Evolutionary conservation across 345 rosid genomes (phyloP), one percentile per base, ranked within the genome.

Genomic region (Aurinia saxatilis): DNA sequence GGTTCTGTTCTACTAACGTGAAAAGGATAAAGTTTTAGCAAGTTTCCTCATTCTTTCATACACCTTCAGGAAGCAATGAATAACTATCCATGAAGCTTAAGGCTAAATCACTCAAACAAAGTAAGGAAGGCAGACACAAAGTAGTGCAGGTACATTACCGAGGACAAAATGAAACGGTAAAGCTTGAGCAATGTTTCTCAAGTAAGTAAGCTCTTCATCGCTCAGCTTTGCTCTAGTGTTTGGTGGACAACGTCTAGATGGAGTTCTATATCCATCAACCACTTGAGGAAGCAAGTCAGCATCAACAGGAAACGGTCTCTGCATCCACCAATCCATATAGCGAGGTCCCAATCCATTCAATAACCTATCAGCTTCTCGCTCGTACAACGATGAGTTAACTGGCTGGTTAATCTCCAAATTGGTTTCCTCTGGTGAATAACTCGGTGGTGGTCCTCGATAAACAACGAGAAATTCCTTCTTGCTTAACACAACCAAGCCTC

Each of bases 311-410:
- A 87, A 73, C 47, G 97, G 97, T 79, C 83, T 87, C 52, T 72
- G 70, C 95, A 83, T 87, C 97, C 97, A 90, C 97, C 97, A 87
- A 73, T 90, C 97, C 62, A 78, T 67, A 72, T 75, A 90, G 29
- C 95, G 83, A 70, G 95, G 95, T 17, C 95, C 97, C 48, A 90
- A 73, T 54, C 90, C 91, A 69, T 90, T 79, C 80, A 90, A 60
- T 62, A 90, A 77, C 74, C 97, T 77, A 75, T 90, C 88, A 59
- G 82, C 78, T 82, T 90, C 97, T 71, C 92, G 85, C 80, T 78
- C 87, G 72, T 75, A 87, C 67, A 87, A 54, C 27, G 95, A 78
- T n/a, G 67, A 63, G 57, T 68, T 80, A n/a, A n/a, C n/a, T n/a
- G n/a, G n/a, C n/a, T n/a, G n/a, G n/a, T n/a, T n/a, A 49, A 78